Evolutionary conservation across 2,329 filamentous ascomycete genomes (phyloP).

Genomic region (Phyllosticta paracitricarpa): DNA sequence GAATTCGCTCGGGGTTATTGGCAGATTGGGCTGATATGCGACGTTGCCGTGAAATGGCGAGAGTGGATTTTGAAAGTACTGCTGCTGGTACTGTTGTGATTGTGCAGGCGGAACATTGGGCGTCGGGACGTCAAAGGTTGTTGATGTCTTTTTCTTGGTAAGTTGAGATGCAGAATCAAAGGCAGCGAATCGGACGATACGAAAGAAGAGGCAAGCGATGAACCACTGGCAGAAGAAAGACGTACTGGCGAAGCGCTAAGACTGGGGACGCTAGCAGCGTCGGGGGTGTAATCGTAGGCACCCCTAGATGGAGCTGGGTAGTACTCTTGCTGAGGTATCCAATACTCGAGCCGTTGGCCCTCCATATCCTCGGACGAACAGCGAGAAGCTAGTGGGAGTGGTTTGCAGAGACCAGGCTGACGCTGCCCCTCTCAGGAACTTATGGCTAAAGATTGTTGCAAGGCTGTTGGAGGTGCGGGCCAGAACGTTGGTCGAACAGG

Average conservation of each 20-base stretch:
- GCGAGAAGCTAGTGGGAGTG: neutral
- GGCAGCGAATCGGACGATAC: neutral
- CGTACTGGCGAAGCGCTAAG: slow-evolving; percentile 30
- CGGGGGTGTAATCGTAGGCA: slow-evolving; percentile 25
- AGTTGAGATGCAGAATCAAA: slow-evolving; percentile 2
- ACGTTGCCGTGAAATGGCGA: slow-evolving; percentile 22
- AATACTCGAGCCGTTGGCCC: slow-evolving; percentile 27
- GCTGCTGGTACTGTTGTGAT: slow-evolving; percentile 1
- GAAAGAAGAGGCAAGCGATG: neutral
- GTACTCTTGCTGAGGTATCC: slow-evolving; percentile 24
- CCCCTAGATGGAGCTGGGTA: slow-evolving; percentile 23
- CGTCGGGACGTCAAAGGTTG: slow-evolving; percentile 25
- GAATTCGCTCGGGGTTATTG: slow-evolving; percentile 30
- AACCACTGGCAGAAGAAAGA: neutral
- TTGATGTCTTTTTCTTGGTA: slow-evolving; percentile 19
- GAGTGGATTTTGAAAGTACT: slow-evolving; percentile 3
- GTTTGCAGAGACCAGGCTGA: neutral
- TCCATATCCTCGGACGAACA: slow-evolving; percentile 18
- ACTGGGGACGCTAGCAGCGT: slow-evolving; percentile 28
- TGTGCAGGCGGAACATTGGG: slow-evolving; percentile 7
- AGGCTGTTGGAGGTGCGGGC: neutral
- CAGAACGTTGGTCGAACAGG: neutral
- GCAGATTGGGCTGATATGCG: slow-evolving; percentile 21
- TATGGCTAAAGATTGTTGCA: neutral
- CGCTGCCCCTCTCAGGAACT: neutral